phyloP scores from a whole-genome alignment of 2,329 filamentous ascomycete genomes.

The Aspergillus floridensis region DNA sequence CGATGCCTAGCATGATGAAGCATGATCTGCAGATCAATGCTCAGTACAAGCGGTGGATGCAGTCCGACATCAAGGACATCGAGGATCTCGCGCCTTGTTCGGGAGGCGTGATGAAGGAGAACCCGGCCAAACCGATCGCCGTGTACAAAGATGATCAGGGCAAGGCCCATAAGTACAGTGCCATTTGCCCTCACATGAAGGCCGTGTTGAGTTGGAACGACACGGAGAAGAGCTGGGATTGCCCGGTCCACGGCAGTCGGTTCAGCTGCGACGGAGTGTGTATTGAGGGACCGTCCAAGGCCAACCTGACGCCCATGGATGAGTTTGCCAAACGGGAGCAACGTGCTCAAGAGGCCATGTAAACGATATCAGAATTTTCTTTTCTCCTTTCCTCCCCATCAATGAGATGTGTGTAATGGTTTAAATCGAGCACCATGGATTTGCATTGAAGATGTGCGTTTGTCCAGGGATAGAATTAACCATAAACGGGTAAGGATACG shows the following conservation, averaged over 20 bases:
- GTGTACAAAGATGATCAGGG: constrained; percentile 58
- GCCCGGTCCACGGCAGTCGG: constrained; percentile 48
- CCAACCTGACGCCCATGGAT: constrained; percentile 29
- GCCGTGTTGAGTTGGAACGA: constrained; percentile 58
- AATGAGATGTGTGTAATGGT: neutral
- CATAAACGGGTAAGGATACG: neutral
- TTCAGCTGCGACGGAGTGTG: constrained; percentile 45
- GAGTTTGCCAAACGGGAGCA: neutral
- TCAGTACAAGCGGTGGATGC: constrained; percentile 55
- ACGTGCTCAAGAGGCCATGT: neutral
- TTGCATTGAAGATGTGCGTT: too few species aligned
- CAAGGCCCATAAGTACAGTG: constrained; percentile 51
- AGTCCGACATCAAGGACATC: constrained; percentile 57
- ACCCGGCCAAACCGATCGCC: constrained; percentile 48
- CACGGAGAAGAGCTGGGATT: constrained; percentile 55
- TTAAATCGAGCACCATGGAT: neutral
- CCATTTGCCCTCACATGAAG: constrained; percentile 56
- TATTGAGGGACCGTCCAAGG: constrained; percentile 42
- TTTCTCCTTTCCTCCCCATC: too few species aligned
- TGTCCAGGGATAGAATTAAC: neutral
- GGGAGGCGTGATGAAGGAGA: constrained; percentile 55
- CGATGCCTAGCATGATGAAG: constrained; percentile 45
- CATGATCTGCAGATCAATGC: constrained; percentile 57
- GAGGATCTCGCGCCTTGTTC: constrained; percentile 52
- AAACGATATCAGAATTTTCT: neutral